These are phyloP conservation scores for Gonapodya prolifera DNA, from an alignment of 192 early-diverging fungal genomes.

Conservation along the genomic window DNA sequence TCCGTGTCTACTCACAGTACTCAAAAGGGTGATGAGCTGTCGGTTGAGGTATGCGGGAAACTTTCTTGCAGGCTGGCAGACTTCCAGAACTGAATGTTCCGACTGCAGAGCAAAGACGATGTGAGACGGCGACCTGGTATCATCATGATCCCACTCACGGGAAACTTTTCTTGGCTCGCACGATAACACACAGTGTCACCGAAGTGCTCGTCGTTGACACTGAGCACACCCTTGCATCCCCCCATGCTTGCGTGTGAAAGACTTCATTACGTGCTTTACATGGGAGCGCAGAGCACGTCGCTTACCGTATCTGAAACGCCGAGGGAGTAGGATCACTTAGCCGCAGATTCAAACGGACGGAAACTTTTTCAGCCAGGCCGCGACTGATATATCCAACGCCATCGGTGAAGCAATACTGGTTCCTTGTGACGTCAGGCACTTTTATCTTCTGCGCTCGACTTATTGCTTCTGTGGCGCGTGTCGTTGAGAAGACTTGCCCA, in stretches of 20 bases:
- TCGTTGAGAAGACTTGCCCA: conserved; percentile 64
- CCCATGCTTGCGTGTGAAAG: conserved; percentile 16
- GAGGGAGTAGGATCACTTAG: conserved; percentile 19
- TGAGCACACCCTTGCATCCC: conserved; percentile 50
- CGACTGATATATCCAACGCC: conserved; percentile 54
- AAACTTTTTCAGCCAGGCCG: conserved; percentile 27
- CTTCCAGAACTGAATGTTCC: conserved; percentile 25
- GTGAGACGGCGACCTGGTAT: no score
- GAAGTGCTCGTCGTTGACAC: background rate
- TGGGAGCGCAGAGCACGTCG: no score
- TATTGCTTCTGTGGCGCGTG: conserved; percentile 31
- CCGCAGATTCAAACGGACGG: conserved; percentile 19
- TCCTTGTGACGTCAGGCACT: conserved; percentile 42
- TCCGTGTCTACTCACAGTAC: background rate
- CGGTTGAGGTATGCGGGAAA: conserved; percentile 45
- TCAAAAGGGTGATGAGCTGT: conserved; percentile 47
- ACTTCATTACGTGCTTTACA: no score
- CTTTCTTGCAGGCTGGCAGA: conserved; percentile 36
- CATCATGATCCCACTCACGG: no score
- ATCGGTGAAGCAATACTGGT: conserved; percentile 54
- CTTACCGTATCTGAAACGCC: conserved; percentile 56
- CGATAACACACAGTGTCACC: background rate
- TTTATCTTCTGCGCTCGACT: conserved; percentile 19
- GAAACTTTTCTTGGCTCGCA: background rate
- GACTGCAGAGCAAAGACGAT: no score